phyloP scores from a whole-genome alignment of 163 green algal species.

The Chlorella variabilis region DNA sequence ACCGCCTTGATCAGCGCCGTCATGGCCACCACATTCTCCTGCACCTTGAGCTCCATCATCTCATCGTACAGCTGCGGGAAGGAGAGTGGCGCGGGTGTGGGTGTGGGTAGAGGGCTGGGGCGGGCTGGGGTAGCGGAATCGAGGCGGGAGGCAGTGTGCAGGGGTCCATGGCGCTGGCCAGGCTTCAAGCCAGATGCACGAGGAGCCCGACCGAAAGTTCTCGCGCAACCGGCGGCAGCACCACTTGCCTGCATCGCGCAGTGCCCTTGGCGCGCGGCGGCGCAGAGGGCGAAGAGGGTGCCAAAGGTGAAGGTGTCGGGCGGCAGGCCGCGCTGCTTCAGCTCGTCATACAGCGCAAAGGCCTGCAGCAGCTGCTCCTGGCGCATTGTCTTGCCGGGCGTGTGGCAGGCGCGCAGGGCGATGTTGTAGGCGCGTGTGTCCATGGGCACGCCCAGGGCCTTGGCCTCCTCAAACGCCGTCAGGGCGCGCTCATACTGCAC shows the following conservation, averaged over 20 bases:
- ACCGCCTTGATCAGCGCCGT: conserved; percentile 50
- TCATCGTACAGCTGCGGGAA: conserved; percentile 27
- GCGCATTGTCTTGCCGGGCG: conserved; percentile 24
- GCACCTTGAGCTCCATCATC: conserved; percentile 37
- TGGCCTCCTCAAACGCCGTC: conserved; percentile 33
- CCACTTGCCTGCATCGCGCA: conserved; percentile 31
- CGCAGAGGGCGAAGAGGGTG: conserved; percentile 50
- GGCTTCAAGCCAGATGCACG: not conserved
- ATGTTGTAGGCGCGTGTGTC: conserved; percentile 52
- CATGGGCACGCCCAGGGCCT: conserved; percentile 31
- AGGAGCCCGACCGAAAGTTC: not conserved
- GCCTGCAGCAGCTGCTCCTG: conserved; percentile 42
- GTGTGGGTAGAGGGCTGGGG: not conserved
- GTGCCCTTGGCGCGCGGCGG: conserved; percentile 27
- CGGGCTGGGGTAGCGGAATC: too few species aligned
- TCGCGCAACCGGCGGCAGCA: not conserved
- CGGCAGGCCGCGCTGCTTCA: conserved; percentile 18
- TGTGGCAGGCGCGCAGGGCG: conserved; percentile 52
- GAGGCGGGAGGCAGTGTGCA: too few species aligned
- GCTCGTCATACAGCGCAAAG: conserved; percentile 40
- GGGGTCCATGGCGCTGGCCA: not conserved
- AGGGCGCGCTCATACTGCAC: conserved; percentile 50
- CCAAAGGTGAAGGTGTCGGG: conserved; percentile 46
- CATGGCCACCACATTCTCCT: conserved; percentile 31
- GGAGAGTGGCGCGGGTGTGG: not conserved